Conservation (phyloP, 305 asterid species). For the Fraxinus platypoda region DNA sequence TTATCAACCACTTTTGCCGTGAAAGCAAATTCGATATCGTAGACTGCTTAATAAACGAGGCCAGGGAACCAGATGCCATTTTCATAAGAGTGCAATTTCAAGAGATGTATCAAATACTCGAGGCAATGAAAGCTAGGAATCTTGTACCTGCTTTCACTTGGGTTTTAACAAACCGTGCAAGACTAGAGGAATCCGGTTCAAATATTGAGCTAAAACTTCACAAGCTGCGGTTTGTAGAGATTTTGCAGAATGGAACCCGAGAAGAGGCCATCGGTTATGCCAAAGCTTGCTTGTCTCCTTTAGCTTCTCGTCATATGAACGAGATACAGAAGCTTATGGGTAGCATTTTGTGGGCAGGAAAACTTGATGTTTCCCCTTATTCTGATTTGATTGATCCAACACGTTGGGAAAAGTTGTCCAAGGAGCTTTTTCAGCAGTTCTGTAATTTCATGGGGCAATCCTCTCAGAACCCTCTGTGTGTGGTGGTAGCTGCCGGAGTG, state of each 20-base stretch:
- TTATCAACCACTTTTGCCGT: background rate
- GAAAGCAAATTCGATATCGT: background rate
- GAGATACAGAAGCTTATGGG: conserved; percentile 53
- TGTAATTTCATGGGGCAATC: conserved; percentile 31
- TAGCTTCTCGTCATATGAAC: conserved; percentile 38
- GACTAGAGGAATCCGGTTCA: background rate
- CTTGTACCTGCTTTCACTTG: background rate
- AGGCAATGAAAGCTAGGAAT: background rate
- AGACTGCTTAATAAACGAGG: background rate
- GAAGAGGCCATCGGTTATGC: conserved; percentile 44
- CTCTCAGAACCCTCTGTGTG: conserved; percentile 42
- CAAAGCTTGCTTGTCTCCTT: conserved; percentile 36
- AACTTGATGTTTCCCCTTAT: conserved; percentile 50
- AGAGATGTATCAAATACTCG: background rate
- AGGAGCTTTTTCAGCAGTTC: conserved; percentile 35
- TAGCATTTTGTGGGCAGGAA: conserved; percentile 56
- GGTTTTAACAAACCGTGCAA: background rate
- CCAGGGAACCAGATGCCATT: background rate
- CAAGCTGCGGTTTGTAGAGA: background rate
- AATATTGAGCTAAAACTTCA: background rate
- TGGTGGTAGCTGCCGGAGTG: conserved; percentile 48
- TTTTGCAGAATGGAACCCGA: conserved; percentile 28
- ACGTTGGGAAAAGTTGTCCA: conserved; percentile 37
- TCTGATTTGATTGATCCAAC: conserved; percentile 39
- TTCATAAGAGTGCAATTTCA: background rate